phyloP scores from a whole-genome alignment of 441 rosid genomes.

The Lagerstroemia fauriei region DNA sequence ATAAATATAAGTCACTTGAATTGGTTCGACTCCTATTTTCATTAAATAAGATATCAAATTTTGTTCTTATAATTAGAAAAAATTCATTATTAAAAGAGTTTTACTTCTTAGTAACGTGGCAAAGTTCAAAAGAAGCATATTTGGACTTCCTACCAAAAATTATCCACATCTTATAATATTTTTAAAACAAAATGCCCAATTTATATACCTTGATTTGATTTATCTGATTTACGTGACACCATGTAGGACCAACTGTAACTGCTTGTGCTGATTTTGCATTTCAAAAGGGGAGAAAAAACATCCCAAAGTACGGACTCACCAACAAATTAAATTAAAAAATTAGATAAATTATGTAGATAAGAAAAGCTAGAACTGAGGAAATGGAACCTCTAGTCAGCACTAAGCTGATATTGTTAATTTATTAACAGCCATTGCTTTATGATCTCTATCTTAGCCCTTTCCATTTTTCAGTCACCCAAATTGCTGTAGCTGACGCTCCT shows the following conservation, averaged over 20 bases:
- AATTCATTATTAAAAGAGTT: too few relatives aligned
- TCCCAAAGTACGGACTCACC: background rate
- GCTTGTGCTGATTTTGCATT: background rate
- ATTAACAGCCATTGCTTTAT: constrained; percentile 1
- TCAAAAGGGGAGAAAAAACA: background rate
- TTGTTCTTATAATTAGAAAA: too few relatives aligned
- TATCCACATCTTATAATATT: too few relatives aligned
- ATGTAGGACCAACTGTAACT: background rate
- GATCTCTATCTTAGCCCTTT: background rate
- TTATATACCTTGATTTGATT: background rate
- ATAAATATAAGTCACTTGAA: too few relatives aligned
- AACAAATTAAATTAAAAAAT: background rate
- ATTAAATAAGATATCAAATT: too few relatives aligned
- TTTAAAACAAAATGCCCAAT: background rate
- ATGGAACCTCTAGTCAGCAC: constrained; percentile 22
- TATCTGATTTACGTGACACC: background rate
- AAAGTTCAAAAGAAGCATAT: too few relatives aligned
- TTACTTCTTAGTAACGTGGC: too few relatives aligned
- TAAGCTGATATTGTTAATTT: background rate
- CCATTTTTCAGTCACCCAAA: background rate
- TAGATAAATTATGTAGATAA: background rate
- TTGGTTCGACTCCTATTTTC: background rate
- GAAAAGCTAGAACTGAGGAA: constrained; percentile 10
- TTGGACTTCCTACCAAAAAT: background rate
- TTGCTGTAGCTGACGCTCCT: constrained; percentile 10